These are phyloP conservation scores for Leccinum broughii DNA, from an alignment of 768 basidiomycete species.

Conservation along the genomic window DNA sequence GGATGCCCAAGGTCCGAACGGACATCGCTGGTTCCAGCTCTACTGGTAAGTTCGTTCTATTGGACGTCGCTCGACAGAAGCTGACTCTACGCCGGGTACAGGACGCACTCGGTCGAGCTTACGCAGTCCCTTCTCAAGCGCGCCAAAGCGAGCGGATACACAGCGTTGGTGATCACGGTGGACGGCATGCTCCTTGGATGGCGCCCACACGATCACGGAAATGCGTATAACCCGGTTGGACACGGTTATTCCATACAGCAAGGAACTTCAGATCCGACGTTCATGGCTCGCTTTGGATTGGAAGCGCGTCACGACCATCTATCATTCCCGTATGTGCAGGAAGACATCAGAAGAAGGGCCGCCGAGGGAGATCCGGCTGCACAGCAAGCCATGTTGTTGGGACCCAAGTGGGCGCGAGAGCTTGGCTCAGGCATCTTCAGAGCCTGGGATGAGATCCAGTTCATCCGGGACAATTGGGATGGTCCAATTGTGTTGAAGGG, in stretches of 20 bases:
- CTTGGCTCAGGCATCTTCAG: conserved; percentile 41
- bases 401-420: conserved; percentile 40
- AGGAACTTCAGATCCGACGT: conserved; percentile 47
- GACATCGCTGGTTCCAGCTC: conserved; percentile 51
- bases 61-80: background rate
- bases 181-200: conserved; percentile 46
- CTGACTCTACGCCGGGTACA: conserved; percentile 7
- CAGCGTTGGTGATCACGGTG: conserved; percentile 46
- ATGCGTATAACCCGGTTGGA: conserved; percentile 38
- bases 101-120: conserved; percentile 40
- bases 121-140: conserved; percentile 44
- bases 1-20: conserved; percentile 41
- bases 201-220: conserved; percentile 44
- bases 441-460: conserved; percentile 47
- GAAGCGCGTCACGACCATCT: conserved; percentile 31
- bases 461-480: conserved; percentile 48
- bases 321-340: conserved; percentile 38
- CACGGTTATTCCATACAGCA: conserved; percentile 42
- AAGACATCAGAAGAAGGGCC: conserved; percentile 25
- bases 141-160: conserved; percentile 43
- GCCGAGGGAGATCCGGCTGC: conserved; percentile 34
- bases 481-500: conserved; percentile 52
- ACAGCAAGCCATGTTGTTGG: conserved; percentile 32
- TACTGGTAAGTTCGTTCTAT: conserved; percentile 36
- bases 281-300: conserved; percentile 40